A percentile compares a stretch with the other conserved stretches of the same genome.
phyloP scores from a whole-genome alignment of 2,329 filamentous ascomycete species.

The Metarhizium robertsii region DNA sequence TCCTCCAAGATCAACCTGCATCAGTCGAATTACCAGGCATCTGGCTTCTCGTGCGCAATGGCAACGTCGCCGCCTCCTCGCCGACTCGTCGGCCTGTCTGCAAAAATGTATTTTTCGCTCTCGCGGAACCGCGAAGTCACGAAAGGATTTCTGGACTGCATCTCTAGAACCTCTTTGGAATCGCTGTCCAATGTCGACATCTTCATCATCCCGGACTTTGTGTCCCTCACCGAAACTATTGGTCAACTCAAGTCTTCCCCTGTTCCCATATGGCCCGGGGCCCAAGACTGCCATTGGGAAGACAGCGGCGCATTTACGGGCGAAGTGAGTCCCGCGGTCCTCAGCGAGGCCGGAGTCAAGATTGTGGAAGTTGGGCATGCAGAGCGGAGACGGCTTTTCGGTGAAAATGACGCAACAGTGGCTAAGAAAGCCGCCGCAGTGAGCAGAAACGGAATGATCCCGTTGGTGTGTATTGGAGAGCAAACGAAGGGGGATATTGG shows the following conservation, averaged over 20 bases:
- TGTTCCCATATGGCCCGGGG: constrained; percentile 48
- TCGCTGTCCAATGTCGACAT: constrained; percentile 50
- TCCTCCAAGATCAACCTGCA: not conserved
- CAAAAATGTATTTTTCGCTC: constrained; percentile 74
- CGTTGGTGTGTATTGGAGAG: constrained; percentile 76
- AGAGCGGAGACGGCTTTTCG: constrained; percentile 62
- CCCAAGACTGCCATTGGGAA: constrained; percentile 67
- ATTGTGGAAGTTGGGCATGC: constrained; percentile 77
- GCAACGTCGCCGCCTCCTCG: constrained; percentile 23
- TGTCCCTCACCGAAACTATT: constrained; percentile 50
- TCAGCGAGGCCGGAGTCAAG: constrained; percentile 57
- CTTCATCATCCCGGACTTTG: constrained; percentile 70
- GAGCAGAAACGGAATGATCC: constrained; percentile 60
- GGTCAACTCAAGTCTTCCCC: constrained; percentile 33
- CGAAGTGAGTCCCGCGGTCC: constrained; percentile 60
- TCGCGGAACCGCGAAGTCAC: constrained; percentile 50
- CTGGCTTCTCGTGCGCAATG: not conserved
- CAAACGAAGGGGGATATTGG: constrained; percentile 40
- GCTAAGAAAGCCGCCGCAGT: constrained; percentile 62
- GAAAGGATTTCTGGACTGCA: constrained; percentile 34
- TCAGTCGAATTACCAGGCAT: not conserved
- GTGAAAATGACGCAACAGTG: constrained; percentile 61
- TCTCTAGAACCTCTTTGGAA: constrained; percentile 31
- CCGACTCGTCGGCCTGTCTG: constrained; percentile 62
- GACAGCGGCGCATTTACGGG: constrained; percentile 68